phyloP scores from a whole-genome alignment of 306 rosid species.

The Ormosia semicastrata region DNA sequence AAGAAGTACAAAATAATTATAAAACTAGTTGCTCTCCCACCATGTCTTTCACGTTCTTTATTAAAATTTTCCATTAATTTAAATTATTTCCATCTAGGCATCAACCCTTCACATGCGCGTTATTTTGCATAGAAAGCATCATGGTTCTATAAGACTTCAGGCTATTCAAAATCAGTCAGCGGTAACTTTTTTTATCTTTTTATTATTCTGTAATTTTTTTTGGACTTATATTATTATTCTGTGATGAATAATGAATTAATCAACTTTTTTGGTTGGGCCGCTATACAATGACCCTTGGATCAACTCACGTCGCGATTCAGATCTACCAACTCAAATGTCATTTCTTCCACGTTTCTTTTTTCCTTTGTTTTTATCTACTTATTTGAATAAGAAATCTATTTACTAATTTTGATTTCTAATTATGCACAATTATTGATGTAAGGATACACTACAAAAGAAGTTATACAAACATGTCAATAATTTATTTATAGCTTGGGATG shows the following conservation, averaged over 20 bases:
- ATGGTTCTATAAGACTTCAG: background rate
- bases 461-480: background rate
- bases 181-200: background rate
- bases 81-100: background rate
- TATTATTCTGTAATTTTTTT: background rate
- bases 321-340: background rate
- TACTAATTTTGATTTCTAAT: background rate
- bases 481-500: too few relatives aligned
- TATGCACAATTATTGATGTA: background rate
- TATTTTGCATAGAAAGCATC: background rate
- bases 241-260: background rate
- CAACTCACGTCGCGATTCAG: background rate
- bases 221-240: too few relatives aligned
- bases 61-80: background rate
- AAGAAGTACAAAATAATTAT: background rate
- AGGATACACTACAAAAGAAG: background rate
- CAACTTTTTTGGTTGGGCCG: background rate
- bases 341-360: constrained; percentile 19
- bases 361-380: background rate
- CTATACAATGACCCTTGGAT: background rate
- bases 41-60: background rate
- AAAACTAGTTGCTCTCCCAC: background rate
- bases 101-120: background rate
- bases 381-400: background rate
- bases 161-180: background rate